phyloP scores from a whole-genome alignment of 306 rosid genomes.

The Prunus dulcis region DNA sequence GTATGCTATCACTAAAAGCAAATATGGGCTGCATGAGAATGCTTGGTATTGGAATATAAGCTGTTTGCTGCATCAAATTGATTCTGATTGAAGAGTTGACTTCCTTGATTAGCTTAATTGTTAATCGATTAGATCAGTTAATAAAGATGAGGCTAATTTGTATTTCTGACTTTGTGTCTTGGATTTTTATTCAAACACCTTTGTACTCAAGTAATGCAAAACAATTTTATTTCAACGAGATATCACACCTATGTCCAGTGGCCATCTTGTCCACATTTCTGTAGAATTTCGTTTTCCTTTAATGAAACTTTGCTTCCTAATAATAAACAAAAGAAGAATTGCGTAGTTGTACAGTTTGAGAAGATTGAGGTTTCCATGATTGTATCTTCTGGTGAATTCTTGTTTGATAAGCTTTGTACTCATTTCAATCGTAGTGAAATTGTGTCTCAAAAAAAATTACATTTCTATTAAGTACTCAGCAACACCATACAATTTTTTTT shows the following conservation, averaged over 20 bases:
- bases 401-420: background rate
- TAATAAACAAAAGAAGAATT: background rate
- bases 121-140: background rate
- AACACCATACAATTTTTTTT: background rate
- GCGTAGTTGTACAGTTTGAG: background rate
- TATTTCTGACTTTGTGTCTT: background rate
- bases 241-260: background rate
- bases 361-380: background rate
- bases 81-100: background rate
- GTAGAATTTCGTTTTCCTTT: background rate
- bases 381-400: background rate
- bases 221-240: too few relatives aligned
- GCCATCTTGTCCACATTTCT: background rate
- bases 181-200: background rate
- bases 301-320: background rate
- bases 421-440: background rate
- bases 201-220: background rate
- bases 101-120: background rate
- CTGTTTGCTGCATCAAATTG: background rate
- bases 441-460: background rate
- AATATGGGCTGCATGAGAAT: background rate
- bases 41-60: too few relatives aligned
- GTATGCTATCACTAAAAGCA: background rate
- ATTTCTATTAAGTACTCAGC: background rate
- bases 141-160: background rate